Evolutionary conservation across 805 yeast species (phyloP), one percentile per base, ranked within the genome.

Genomic region (Saccharomycopsis sp.): DNA sequence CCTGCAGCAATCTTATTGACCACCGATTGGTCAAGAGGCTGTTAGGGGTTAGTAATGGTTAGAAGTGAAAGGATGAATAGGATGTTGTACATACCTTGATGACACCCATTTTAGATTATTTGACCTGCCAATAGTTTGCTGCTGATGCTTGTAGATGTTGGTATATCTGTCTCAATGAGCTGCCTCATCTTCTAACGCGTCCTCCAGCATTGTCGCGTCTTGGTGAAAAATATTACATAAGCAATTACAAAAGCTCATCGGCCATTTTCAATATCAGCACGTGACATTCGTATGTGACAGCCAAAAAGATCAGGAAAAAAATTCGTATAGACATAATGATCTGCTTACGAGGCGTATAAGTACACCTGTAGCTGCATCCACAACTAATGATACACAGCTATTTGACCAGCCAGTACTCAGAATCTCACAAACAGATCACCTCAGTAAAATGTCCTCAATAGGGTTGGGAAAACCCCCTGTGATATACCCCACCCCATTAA

Each of bases 1-100:
- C 99, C 99, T 1, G 99, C 99, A 0, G 99, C 99, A 25, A 94
- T 94, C 62, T 86, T 81, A 69, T 91, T 92, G 54, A 94, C 88
- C 20, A 92, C 97, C 1, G 82, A 69, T 15, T 74, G 74, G 52
- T 86, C 94, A 23, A 93, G 78, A 17, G 81, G 73, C 72, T 74
- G 58, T 42, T 52, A 17, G 35, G 19, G 22, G 41, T 52, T 23
- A 52, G 41, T 20, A 44, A 47, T 29, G 19, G 54, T 53, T 53
- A 56, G 56, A 47, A 22, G 23, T 15, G 7, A 52, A 14, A 44
- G 49, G 22, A 17, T 5, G 49, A 44, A 7, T 17, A 44, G 49
- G 3, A 17, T 5, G 12, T 5, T 49, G 90, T 3, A 52, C 61
- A 3, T 56, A 58, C 61, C 41, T 56, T 58, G 5, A 59, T 59